Evolutionary conservation across 2,329 filamentous ascomycete species (phyloP), one percentile per base, ranked within the genome.

Genomic region (Podosphaera aphanis): DNA sequence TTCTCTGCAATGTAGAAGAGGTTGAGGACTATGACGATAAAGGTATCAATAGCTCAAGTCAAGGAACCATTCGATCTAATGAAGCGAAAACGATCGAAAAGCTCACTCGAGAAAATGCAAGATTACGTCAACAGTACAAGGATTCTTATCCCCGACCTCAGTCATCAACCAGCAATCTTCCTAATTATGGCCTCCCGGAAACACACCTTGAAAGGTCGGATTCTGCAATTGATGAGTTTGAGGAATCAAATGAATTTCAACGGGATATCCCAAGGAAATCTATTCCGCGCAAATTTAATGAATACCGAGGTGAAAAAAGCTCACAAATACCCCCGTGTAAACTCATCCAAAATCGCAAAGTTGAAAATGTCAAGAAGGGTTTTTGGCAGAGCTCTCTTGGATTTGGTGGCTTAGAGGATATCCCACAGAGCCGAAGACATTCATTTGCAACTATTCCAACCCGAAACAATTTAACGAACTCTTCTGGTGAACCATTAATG

Each of bases 351-450:
- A 73, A 71, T 47, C 66, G 74, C 47, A 78, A 77, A 53, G 57
- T 73, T 8, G 76, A 79, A 49, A 75, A 70, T 52, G 65, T 79
- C 7, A 79, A 77, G 60, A 78, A 74, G 55, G 74, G 70, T 3
- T 71, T 74, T 49, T 85, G 79, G 79, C 77, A 81, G 52, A 79
- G 71, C 53, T 75, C 76, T 5, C 67, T 77, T n/a, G 75, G 73
- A 1, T 80, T 82, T 57, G 69, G 71, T 39, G 67, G 70, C 15
- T 52, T 72, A 20, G 67, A 66, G 3, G 77, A 82, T 49, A 66
- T 74, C 25, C 73, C 77, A 11, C 79, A 85, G 55, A 84, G 80
- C 54, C 72, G 83, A 48, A 74, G 83, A 23, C 83, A 88, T 60
- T 88, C 83, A 1, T 83, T 90, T 57, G 83, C 75, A 44, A 77